Base-by-base conservation (phyloP, 139 green algal species). In the Coelastrella sp. region DNA sequence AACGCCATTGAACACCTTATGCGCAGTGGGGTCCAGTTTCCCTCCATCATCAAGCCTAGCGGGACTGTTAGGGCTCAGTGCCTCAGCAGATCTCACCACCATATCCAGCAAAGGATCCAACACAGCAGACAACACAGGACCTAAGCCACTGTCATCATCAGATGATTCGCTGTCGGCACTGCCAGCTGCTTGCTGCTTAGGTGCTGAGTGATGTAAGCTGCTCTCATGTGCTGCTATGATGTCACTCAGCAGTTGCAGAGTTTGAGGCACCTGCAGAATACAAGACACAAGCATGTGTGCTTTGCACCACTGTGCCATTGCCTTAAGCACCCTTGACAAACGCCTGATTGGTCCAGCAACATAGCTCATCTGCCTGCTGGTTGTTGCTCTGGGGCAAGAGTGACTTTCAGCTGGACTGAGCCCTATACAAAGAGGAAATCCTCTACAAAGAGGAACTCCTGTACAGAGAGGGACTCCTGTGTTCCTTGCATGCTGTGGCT, bases 71-170 rank as follows among this genome's bases (percentile, higher is more conserved):
- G 67, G 50, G n/a, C 68, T 78, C 35, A 86, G 34, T 19, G 68
- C 80, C 67, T 86, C 80, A 41, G 64, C 68, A 32, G 66, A 80
- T 6, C 80, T 32, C 8, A 17, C 7, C 59, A 89, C 92, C 78
- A 91, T 92, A 50, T 95, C 90, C 17, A 95, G n/a, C 32, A 98
- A 81, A 8, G 95, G 94, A 45, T 96, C 91, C 34, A 96, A 50
- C 34, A 95, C 77, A 1, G 92, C 91, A 2, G 72, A 75, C 62
- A 98, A 86, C 57, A 97, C 81, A 7, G 87, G 63, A 23, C 27
- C 71, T 23, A 94, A 73, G 27, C 62, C 59, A 32, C 17, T 45
- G 0, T 11, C 19, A 19, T 43, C 83, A 7, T n/a, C 57, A n/a
- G n/a, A 13, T 34, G 53, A 64, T 13, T 41, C 17, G 13, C 66